Percentiles rank a stretch among this genome's conserved stretches.
Conservation (phyloP, 2,329 filamentous ascomycete genomes). For the Sclerotinia subarctica region DNA sequence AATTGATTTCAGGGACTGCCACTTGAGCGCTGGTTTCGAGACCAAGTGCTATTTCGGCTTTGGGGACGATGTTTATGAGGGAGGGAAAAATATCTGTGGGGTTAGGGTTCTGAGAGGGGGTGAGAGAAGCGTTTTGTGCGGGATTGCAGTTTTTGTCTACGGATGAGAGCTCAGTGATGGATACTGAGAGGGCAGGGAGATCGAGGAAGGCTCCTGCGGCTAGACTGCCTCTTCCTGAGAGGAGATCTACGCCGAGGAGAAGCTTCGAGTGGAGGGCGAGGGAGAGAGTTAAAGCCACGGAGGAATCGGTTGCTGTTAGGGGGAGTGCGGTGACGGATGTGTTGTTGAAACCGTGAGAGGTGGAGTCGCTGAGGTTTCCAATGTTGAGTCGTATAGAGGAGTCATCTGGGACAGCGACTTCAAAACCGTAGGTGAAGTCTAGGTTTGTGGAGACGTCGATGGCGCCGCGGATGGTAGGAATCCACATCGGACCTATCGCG, state of each 20-base stretch:
- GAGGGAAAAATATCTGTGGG: not conserved
- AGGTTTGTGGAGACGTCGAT: not conserved
- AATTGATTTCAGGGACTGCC: not conserved
- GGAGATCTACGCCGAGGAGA: conserved; percentile 14
- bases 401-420: not conserved
- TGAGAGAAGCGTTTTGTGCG: not conserved
- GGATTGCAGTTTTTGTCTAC: conserved; percentile 11
- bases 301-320: conserved; percentile 1
- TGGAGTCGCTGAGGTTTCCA: conserved; percentile 6
- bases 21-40: not conserved
- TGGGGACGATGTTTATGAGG: conserved; percentile 15
- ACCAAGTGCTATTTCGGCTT: conserved; percentile 1
- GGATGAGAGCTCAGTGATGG: conserved; percentile 4
- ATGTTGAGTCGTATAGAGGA: not conserved
- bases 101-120: not conserved
- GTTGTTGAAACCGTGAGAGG: not conserved
- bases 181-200: not conserved
- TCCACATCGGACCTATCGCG: conserved; percentile 4
- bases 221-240: not conserved
- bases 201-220: conserved; percentile 12
- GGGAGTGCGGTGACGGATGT: not conserved
- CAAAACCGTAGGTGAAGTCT: conserved; percentile 18
- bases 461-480: not conserved
- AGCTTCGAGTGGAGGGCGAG: conserved; percentile 6
- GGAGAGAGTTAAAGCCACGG: not conserved